phyloP scores from a whole-genome alignment of 1,139 yeast genomes.

The Blastobotrys raffinosifermentans region DNA sequence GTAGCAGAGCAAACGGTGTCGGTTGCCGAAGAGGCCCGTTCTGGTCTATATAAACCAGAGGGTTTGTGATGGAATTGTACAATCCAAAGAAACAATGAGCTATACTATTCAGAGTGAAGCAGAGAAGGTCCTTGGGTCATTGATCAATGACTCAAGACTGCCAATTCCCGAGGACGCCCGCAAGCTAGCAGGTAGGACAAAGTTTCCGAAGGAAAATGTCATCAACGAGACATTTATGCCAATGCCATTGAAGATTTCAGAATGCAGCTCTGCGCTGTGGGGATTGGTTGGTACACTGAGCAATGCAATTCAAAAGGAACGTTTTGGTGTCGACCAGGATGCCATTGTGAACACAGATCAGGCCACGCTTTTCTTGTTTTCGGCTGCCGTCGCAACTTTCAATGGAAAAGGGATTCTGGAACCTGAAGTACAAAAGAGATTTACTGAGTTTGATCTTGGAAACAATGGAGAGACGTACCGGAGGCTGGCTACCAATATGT shows the following conservation, averaged over 20 bases:
- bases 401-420: slow-evolving; percentile 1
- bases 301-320: slow-evolving; percentile 3
- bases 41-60: too few relatives aligned
- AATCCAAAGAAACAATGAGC: too few relatives aligned
- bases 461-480: slow-evolving; percentile 4
- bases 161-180: slow-evolving; percentile 3
- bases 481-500: slow-evolving; percentile 4
- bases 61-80: too few relatives aligned
- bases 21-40: too few relatives aligned
- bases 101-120: slow-evolving; percentile 5
- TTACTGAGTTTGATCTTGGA: slow-evolving; percentile 4
- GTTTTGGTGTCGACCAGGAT: slow-evolving; percentile 3
- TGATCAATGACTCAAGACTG: slow-evolving; percentile 2
- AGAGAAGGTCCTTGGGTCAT: background rate
- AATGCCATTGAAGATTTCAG: slow-evolving; percentile 5
- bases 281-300: slow-evolving; percentile 3
- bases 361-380: slow-evolving; percentile 5
- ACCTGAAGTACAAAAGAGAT: background rate
- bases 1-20: too few relatives aligned
- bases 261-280: slow-evolving; percentile 7
- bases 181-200: background rate
- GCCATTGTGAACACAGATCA: slow-evolving; percentile 3
- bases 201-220: slow-evolving; percentile 1
- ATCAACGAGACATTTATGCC: slow-evolving; percentile 5
- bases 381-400: slow-evolving; percentile 3